A percentile compares a stretch with the other conserved stretches of the same genome.
Evolutionary conservation across 352 stramenopile species (phyloP).

Genomic region (Phytophthora idaei): DNA sequence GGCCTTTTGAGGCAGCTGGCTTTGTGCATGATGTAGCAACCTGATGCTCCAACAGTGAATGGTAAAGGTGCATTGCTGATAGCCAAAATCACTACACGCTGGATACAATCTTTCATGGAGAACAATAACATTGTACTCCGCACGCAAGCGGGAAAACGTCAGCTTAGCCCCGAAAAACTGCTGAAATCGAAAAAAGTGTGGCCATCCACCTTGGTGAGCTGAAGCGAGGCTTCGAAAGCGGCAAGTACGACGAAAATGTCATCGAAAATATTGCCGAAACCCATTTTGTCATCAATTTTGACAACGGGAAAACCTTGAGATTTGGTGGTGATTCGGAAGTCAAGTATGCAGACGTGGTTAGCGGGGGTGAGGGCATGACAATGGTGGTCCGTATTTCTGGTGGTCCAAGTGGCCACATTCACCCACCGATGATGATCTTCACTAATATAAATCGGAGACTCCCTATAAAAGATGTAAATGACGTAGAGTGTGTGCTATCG

Average conservation of each 20-base stretch:
- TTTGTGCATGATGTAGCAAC: neutral
- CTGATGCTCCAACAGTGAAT: neutral
- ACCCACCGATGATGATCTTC: neutral
- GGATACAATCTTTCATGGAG: neutral
- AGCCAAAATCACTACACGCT: neutral
- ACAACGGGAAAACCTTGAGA: slow-evolving; percentile 25
- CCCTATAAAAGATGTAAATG: neutral
- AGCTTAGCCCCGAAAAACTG: neutral
- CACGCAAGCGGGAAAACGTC: neutral
- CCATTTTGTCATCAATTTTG: slow-evolving; percentile 35
- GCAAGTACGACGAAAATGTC: slow-evolving; percentile 18
- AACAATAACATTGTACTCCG: neutral
- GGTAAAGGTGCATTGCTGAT: neutral
- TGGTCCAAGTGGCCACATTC: neutral
- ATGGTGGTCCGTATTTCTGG: slow-evolving; percentile 28
- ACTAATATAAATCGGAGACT: too few relatives aligned
- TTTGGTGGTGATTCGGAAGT: slow-evolving; percentile 17
- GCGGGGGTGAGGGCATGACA: slow-evolving; percentile 32
- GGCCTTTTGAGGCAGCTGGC: neutral
- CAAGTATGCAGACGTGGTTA: slow-evolving; percentile 33
- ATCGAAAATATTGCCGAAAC: slow-evolving; percentile 39
- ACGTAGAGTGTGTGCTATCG: neutral
- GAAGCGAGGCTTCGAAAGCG: neutral
- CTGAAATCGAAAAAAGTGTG: neutral
- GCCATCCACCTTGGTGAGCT: neutral